A percentile compares a stretch with the other conserved stretches of the same genome.
These are phyloP conservation scores for Vigna hirtella DNA, from an alignment of 306 rosid species.

Conservation along the genomic window DNA sequence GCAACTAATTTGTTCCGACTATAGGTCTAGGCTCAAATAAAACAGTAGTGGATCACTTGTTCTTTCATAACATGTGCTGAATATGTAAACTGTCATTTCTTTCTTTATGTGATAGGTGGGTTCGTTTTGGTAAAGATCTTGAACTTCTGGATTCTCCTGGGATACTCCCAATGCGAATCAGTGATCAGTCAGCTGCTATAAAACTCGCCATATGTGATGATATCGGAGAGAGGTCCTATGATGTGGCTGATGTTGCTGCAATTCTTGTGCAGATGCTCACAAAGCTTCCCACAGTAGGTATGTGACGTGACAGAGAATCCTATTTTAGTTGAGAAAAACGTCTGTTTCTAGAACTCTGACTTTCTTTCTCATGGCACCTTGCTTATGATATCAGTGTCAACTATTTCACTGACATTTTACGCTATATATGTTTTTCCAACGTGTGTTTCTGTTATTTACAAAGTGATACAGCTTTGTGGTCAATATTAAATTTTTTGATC, in stretches of 20 bases:
- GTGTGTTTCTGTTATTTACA: constrained; percentile 1
- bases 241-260: constrained; percentile 81
- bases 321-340: constrained; percentile 16
- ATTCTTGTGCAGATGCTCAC: constrained; percentile 90
- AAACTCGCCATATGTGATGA: constrained; percentile 98
- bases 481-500: constrained; percentile 13
- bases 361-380: constrained; percentile 21
- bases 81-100: constrained; percentile 7
- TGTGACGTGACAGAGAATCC: constrained; percentile 34
- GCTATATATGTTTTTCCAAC: neutral
- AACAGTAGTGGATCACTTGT: constrained; percentile 6
- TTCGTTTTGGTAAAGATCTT: constrained; percentile 91
- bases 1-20: neutral
- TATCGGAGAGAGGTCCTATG: constrained; percentile 92
- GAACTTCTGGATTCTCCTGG: constrained; percentile 96
- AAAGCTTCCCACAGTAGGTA: constrained; percentile 82
- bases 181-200: constrained; percentile 94
- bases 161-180: constrained; percentile 90
- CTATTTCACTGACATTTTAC: neutral
- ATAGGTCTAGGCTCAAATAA: constrained; percentile 35
- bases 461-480: constrained; percentile 23
- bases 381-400: neutral
- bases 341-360: neutral
- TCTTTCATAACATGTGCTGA: constrained; percentile 1
- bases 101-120: constrained; percentile 72